Percentiles rank a stretch among this genome's conserved stretches.
These are phyloP conservation scores for Vitis rotundifolia DNA, from an alignment of 164 flowering plant genomes.

Conservation along the genomic window DNA sequence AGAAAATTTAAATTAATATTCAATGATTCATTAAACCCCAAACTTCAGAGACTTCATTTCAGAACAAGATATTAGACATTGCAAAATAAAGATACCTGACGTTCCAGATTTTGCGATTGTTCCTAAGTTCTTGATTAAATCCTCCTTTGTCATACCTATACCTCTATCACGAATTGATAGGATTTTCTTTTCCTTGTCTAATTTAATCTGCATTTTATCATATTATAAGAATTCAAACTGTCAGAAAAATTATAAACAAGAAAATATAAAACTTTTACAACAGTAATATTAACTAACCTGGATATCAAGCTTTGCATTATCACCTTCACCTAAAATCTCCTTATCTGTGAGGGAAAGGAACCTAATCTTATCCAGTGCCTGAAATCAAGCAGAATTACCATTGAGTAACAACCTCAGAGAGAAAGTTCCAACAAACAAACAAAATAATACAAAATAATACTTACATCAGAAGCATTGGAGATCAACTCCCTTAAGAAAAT, in stretches of 20 bases:
- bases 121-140: constrained; percentile 93
- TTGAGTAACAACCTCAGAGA: not conserved
- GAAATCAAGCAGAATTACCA: constrained; percentile 8
- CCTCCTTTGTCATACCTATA: constrained; percentile 99
- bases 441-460: constrained; percentile 9
- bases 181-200: constrained; percentile 91
- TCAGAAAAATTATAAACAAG: not conserved
- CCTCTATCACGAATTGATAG: constrained; percentile 95
- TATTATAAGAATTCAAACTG: not conserved
- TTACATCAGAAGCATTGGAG: constrained; percentile 98
- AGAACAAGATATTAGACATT: not conserved
- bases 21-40: not conserved
- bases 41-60: too few relatives aligned
- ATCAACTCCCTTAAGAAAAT: constrained; percentile 96
- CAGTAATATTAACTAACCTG: constrained; percentile 47
- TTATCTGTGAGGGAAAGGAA: constrained; percentile 91
- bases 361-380: constrained; percentile 97
- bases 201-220: constrained; percentile 66
- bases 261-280: too few relatives aligned
- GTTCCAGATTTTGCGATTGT: constrained; percentile 99
- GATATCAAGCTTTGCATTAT: constrained; percentile 84
- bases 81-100: constrained; percentile 53
- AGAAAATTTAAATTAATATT: not conserved
- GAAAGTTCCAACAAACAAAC: not conserved
- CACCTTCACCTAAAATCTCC: constrained; percentile 96